Evolutionary conservation across 495 filamentous ascomycete genomes (phyloP).

Genomic region (Xylaria bambusicola): DNA sequence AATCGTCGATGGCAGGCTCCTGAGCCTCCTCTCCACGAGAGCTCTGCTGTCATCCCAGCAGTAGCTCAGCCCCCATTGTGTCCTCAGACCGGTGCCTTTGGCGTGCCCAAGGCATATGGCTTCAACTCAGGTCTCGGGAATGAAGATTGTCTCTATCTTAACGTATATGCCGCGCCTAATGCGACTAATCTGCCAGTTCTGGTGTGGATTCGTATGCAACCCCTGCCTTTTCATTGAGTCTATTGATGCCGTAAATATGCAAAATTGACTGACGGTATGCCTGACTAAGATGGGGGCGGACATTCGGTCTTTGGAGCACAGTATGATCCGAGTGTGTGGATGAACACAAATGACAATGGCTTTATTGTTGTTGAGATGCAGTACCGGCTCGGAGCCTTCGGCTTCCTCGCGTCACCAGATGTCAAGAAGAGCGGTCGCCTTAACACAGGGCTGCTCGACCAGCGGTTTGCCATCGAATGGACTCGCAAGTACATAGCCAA

Average conservation of each 20-base stretch:
- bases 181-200: constrained; percentile 43
- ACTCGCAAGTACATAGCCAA: constrained; percentile 66
- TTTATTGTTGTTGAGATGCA: constrained; percentile 51
- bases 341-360: constrained; percentile 44
- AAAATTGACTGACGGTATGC: neutral
- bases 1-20: constrained; percentile 37
- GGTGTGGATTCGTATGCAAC: constrained; percentile 39
- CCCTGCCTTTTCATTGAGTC: neutral
- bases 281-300: constrained; percentile 40
- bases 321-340: constrained; percentile 43
- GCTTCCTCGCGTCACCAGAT: constrained; percentile 47
- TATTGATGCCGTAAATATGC: neutral
- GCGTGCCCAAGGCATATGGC: constrained; percentile 22
- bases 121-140: constrained; percentile 33
- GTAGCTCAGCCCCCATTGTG: constrained; percentile 34
- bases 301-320: constrained; percentile 41
- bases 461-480: constrained; percentile 71
- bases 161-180: constrained; percentile 45
- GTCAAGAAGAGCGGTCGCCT: constrained; percentile 46
- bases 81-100: constrained; percentile 34
- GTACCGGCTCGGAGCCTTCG: constrained; percentile 55
- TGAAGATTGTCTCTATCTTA: constrained; percentile 57
- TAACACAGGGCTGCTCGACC: constrained; percentile 69
- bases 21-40: constrained; percentile 24
- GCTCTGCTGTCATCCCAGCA: constrained; percentile 23